phyloP scores from a whole-genome alignment of 2,329 filamentous ascomycete genomes.

The Monosporascus cannonballus region DNA sequence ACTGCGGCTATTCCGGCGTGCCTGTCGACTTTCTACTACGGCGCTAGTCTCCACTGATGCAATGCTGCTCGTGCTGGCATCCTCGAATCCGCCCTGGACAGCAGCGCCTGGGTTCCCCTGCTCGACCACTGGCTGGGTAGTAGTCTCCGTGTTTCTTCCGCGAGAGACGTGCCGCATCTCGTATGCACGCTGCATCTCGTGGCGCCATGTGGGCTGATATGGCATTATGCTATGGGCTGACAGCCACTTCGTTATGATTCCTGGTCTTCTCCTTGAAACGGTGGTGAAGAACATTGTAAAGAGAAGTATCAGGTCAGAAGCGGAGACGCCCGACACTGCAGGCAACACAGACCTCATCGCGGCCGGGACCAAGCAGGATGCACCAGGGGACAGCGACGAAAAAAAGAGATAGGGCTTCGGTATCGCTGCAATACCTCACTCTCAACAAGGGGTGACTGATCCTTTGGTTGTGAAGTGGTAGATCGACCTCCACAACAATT shows the following conservation, averaged over 20 bases:
- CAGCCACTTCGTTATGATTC: constrained; percentile 58
- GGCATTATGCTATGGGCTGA: constrained; percentile 9
- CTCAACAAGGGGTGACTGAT: constrained; percentile 36
- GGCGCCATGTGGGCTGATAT: constrained; percentile 54
- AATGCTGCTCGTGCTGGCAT: constrained; percentile 59
- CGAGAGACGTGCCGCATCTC: constrained; percentile 59
- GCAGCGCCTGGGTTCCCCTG: constrained; percentile 51
- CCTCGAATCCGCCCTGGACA: constrained; percentile 53
- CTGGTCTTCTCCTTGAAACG: constrained; percentile 51
- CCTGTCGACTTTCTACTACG: constrained; percentile 56
- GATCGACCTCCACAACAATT: background rate
- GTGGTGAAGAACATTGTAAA: constrained; percentile 14
- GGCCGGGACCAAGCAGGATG: constrained; percentile 15
- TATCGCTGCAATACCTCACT: constrained; percentile 44
- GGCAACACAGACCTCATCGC: constrained; percentile 13
- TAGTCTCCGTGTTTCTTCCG: constrained; percentile 64
- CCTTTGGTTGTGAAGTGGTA: background rate
- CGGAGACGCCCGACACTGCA: constrained; percentile 1
- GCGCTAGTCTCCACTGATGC: constrained; percentile 56
- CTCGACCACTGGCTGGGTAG: constrained; percentile 79
- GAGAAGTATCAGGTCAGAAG: constrained; percentile 23
- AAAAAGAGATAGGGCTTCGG: constrained; percentile 35
- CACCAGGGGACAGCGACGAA: constrained; percentile 29
- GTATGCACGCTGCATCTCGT: constrained; percentile 60
- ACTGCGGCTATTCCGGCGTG: constrained; percentile 70